Conservation (phyloP, 345 rosid species). For the Mercurialis annua region DNA sequence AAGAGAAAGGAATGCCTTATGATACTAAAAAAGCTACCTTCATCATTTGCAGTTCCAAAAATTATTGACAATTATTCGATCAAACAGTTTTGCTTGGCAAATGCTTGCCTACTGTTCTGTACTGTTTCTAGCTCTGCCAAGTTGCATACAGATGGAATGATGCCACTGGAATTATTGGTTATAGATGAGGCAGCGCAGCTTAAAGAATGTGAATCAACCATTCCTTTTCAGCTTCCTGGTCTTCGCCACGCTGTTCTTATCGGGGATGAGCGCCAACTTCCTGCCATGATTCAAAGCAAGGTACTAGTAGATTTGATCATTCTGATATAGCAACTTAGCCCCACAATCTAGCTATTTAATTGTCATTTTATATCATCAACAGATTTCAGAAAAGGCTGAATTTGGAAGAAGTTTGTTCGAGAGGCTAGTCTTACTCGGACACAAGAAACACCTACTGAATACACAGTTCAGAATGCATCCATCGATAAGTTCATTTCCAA, state of each 20-base stretch:
- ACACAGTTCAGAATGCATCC: too few relatives aligned
- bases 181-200: slow-evolving; percentile 59
- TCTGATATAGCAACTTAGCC: too few relatives aligned
- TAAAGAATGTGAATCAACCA: slow-evolving; percentile 52
- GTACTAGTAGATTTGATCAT: too few relatives aligned
- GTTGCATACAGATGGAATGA: slow-evolving; percentile 18
- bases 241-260: slow-evolving; percentile 41
- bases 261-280: slow-evolving; percentile 48
- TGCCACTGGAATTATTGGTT: slow-evolving; percentile 31
- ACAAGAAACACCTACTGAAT: too few relatives aligned
- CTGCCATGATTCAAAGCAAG: slow-evolving; percentile 50
- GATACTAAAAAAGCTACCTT: slow-evolving; percentile 16
- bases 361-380: too few relatives aligned
- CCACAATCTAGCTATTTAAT: too few relatives aligned
- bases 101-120: slow-evolving; percentile 39
- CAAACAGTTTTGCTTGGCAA: slow-evolving; percentile 25
- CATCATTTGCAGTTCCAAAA: slow-evolving; percentile 1
- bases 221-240: slow-evolving; percentile 44
- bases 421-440: too few relatives aligned
- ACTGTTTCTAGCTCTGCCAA: slow-evolving; percentile 43
- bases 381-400: too few relatives aligned
- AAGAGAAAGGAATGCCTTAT: slow-evolving; percentile 1
- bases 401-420: too few relatives aligned
- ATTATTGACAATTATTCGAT: background rate
- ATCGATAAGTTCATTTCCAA: too few relatives aligned